These are phyloP conservation scores for Termitomyces sp. DNA, from an alignment of 768 basidiomycete genomes.

Conservation along the genomic window DNA sequence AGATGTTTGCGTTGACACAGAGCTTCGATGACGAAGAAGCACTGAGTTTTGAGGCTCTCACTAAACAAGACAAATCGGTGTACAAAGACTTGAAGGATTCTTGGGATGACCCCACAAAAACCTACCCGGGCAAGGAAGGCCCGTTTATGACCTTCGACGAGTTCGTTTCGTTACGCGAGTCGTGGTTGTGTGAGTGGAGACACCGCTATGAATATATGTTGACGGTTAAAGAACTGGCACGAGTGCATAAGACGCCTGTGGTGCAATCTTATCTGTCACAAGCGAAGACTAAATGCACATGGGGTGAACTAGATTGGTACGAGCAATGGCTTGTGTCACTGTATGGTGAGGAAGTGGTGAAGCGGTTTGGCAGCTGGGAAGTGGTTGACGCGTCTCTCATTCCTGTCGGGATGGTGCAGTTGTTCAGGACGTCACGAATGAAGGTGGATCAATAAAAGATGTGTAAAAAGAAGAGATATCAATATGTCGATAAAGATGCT, in stretches of 20 bases:
- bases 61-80: conserved; percentile 18
- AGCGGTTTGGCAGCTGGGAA: conserved; percentile 32
- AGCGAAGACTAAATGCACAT: neutral
- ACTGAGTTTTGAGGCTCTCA: conserved; percentile 14
- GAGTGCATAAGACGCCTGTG: conserved; percentile 1
- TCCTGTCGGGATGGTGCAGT: conserved; percentile 34
- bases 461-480: neutral
- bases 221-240: neutral
- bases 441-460: conserved; percentile 23
- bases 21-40: neutral
- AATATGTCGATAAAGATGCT: too few species aligned
- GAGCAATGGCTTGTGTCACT: conserved; percentile 29
- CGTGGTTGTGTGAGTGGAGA: conserved; percentile 10
- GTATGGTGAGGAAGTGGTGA: conserved; percentile 33
- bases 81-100: conserved; percentile 11
- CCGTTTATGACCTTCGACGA: conserved; percentile 12
- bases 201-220: conserved; percentile 6
- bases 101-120: neutral
- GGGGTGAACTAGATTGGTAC: conserved; percentile 21
- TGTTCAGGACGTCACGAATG: conserved; percentile 29
- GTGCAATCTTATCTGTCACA: neutral
- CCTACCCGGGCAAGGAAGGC: neutral
- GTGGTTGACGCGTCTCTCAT: conserved; percentile 33
- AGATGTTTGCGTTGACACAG: conserved; percentile 24
- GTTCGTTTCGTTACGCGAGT: conserved; percentile 9